Conservation (phyloP, 257 asterid genomes). For the Solanum boliviense region DNA sequence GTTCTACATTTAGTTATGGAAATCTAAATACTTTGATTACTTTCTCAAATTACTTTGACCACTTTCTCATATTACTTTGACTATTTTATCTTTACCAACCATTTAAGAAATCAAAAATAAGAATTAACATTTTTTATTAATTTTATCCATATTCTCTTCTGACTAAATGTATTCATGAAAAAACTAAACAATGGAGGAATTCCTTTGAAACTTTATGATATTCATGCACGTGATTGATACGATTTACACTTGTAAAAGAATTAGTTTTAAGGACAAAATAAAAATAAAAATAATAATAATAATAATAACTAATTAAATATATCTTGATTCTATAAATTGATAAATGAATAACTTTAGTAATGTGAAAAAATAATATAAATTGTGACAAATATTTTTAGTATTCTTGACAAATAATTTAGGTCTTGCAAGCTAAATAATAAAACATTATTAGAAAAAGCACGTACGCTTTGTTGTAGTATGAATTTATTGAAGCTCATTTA, state of each 20-base stretch:
- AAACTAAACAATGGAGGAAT: not conserved
- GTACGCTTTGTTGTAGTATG: too few relatives aligned
- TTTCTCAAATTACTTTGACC: not conserved
- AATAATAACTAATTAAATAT: too few relatives aligned
- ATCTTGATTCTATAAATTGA: too few relatives aligned
- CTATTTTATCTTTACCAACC: not conserved
- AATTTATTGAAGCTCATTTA: too few relatives aligned
- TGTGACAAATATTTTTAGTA: too few relatives aligned
- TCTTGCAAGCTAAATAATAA: too few relatives aligned
- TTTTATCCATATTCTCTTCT: not conserved
- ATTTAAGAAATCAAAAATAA: too few relatives aligned
- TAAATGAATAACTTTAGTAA: not conserved
- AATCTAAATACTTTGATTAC: not conserved
- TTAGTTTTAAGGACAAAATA: too few relatives aligned
- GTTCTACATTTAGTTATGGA: not conserved
- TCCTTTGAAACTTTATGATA: not conserved
- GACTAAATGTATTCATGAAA: not conserved
- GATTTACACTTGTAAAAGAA: not conserved
- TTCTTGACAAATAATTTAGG: too few relatives aligned
- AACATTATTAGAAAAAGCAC: too few relatives aligned
- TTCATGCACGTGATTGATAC: not conserved
- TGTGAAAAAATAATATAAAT: not conserved
- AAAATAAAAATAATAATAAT: too few relatives aligned
- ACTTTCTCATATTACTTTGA: not conserved
- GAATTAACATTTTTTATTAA: too few relatives aligned